Evolutionary conservation across 2,329 filamentous ascomycete species (phyloP).

Genomic region (Monilinia laxa): DNA sequence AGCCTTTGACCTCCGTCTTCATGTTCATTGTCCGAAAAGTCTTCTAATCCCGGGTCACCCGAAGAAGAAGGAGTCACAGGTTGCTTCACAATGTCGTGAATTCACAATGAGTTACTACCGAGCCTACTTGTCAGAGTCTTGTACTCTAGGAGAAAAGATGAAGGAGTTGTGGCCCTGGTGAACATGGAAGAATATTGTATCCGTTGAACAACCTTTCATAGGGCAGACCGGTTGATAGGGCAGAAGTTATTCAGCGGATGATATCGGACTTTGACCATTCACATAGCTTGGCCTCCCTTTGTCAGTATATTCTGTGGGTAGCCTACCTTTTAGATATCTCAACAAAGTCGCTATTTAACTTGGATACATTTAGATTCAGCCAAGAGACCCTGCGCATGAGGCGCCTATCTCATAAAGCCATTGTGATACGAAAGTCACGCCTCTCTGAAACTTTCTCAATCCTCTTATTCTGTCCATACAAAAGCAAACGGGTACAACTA

Average conservation of each 20-base stretch:
- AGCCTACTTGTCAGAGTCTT: conserved; percentile 5
- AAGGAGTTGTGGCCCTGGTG: not conserved
- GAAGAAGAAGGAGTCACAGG: conserved; percentile 19
- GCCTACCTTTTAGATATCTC: not conserved
- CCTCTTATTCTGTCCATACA: not conserved
- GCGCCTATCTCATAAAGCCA: not conserved
- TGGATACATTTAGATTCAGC: not conserved
- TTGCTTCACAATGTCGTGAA: conserved; percentile 10
- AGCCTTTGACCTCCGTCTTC: conserved; percentile 1
- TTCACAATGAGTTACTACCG: conserved; percentile 8
- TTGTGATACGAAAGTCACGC: not conserved
- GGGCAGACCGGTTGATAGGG: not conserved
- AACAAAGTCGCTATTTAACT: not conserved
- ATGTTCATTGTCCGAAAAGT: conserved; percentile 10
- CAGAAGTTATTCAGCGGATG: not conserved
- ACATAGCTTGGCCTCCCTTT: not conserved
- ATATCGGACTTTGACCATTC: not conserved
- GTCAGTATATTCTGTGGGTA: not conserved
- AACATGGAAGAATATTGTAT: not conserved
- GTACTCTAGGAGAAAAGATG: conserved; percentile 8
- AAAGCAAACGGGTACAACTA: conserved; percentile 7
- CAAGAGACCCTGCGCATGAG: conserved; percentile 3
- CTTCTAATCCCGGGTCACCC: conserved; percentile 13
- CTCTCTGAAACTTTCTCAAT: not conserved
- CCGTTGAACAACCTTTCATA: not conserved